Evolutionary conservation across 2,329 filamentous ascomycete species (phyloP).

Genomic region (Microdochium bolleyi): DNA sequence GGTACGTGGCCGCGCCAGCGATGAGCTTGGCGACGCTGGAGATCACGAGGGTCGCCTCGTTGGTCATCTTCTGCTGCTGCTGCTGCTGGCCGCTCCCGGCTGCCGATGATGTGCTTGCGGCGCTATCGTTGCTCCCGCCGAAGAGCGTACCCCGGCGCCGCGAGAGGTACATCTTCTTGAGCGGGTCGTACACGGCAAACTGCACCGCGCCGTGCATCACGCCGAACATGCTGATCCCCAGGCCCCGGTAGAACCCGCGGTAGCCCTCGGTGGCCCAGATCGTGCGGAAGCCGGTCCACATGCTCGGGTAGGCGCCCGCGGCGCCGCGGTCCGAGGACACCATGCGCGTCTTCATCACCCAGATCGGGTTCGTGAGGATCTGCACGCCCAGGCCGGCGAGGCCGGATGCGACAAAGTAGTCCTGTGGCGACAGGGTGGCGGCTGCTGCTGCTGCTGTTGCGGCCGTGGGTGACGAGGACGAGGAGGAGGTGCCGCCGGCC

Average conservation of each 20-base stretch:
- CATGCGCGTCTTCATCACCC: constrained; percentile 98
- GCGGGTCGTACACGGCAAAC: constrained; percentile 86
- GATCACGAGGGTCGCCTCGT: constrained; percentile 71
- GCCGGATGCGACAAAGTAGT: constrained; percentile 78
- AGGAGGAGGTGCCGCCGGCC: constrained; percentile 7
- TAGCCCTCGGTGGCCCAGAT: constrained; percentile 67
- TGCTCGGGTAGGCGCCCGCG: constrained; percentile 72
- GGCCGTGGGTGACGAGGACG: constrained; percentile 1
- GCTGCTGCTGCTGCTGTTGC: constrained; percentile 14
- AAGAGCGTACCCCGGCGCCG: constrained; percentile 17
- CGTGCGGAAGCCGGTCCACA: constrained; percentile 60
- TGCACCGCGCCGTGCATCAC: constrained; percentile 91
- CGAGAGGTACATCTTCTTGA: constrained; percentile 49
- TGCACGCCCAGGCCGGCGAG: constrained; percentile 66
- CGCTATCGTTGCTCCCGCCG: not conserved
- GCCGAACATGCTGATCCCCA: constrained; percentile 75
- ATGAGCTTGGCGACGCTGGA: constrained; percentile 79
- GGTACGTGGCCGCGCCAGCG: constrained; percentile 85
- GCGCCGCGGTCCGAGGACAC: constrained; percentile 70
- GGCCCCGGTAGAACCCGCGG: constrained; percentile 78
- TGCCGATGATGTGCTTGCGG: constrained; percentile 3
- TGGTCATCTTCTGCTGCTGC: constrained; percentile 42
- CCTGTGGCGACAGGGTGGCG: constrained; percentile 55
- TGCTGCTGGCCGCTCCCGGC: constrained; percentile 11
- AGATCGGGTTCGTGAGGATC: constrained; percentile 85